These are phyloP conservation scores for Sporothrix euskadiensis DNA, from an alignment of 2,329 filamentous ascomycete genomes.

Conservation along the genomic window DNA sequence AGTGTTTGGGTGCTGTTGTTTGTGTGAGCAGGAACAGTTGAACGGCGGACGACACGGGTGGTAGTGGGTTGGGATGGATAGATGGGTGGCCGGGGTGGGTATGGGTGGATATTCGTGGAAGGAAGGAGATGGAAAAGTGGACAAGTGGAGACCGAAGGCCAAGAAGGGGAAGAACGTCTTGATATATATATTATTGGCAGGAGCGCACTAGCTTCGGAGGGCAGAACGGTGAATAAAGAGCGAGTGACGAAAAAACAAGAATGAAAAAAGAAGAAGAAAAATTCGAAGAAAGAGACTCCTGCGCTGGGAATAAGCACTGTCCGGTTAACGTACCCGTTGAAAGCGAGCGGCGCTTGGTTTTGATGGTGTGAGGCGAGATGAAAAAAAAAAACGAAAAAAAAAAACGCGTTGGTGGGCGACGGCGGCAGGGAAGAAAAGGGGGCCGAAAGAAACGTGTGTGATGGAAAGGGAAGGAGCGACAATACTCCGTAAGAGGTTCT, in stretches of 20 bases:
- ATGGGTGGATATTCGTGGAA: slow-evolving; percentile 23
- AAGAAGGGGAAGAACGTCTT: slow-evolving; percentile 27
- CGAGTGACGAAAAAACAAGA: slow-evolving; percentile 12
- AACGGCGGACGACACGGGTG: slow-evolving; percentile 22
- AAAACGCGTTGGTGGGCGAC: slow-evolving; percentile 15
- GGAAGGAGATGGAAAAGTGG: slow-evolving; percentile 30
- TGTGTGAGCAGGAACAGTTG: slow-evolving; percentile 27
- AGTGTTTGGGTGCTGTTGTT: slow-evolving; percentile 1
- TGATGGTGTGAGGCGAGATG: slow-evolving; percentile 22
- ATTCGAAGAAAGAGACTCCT: slow-evolving; percentile 9
- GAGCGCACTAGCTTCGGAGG: slow-evolving; percentile 8
- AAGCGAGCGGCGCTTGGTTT: slow-evolving; percentile 12
- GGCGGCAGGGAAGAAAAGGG: background rate
- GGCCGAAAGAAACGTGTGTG: background rate
- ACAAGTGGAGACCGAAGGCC: slow-evolving; percentile 29
- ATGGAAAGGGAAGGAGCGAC: background rate
- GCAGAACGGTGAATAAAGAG: slow-evolving; percentile 6
- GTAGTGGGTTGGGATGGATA: slow-evolving; percentile 29
- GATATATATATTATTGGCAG: slow-evolving; percentile 28
- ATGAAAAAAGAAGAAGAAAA: slow-evolving; percentile 8
- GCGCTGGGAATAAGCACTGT: slow-evolving; percentile 21
- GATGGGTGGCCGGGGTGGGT: slow-evolving; percentile 27
- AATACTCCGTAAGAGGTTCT: background rate
- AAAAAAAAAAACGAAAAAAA: slow-evolving; percentile 5
- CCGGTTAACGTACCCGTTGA: background rate